These are phyloP conservation scores for Endothia cerciana DNA, from an alignment of 2,329 filamentous ascomycete genomes.

Conservation along the genomic window DNA sequence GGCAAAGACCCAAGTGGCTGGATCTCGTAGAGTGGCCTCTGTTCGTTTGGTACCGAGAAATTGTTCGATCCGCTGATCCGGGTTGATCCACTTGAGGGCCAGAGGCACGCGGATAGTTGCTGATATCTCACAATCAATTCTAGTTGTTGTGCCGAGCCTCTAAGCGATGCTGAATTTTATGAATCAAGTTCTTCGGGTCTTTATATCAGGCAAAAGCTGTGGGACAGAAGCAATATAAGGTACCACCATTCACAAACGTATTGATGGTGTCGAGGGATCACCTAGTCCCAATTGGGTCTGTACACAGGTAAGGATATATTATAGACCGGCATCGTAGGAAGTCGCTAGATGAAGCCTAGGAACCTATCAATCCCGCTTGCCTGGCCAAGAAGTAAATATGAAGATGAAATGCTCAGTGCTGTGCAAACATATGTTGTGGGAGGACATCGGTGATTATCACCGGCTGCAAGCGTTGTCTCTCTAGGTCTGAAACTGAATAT, in stretches of 20 bases:
- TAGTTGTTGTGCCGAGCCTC: not conserved
- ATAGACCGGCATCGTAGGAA: no score
- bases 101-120: conserved; percentile 16
- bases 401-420: not conserved
- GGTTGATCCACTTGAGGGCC: not conserved
- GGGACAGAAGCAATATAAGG: not conserved
- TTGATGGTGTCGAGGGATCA: not conserved
- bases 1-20: conserved; percentile 2
- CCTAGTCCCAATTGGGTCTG: not conserved
- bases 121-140: not conserved
- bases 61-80: conserved; percentile 6
- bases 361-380: not conserved
- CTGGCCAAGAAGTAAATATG: not conserved
- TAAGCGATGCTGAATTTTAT: not conserved
- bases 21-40: not conserved
- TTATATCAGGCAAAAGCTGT: not conserved
- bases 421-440: not conserved
- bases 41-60: not conserved
- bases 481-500: not conserved
- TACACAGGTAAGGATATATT: not conserved
- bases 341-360: not conserved
- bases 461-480: not conserved
- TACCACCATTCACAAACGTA: not conserved
- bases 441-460: not conserved
- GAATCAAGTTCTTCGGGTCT: not conserved